These are phyloP conservation scores for Rhodotorula taiwanensis DNA, from an alignment of 768 basidiomycete species.

Conservation along the genomic window DNA sequence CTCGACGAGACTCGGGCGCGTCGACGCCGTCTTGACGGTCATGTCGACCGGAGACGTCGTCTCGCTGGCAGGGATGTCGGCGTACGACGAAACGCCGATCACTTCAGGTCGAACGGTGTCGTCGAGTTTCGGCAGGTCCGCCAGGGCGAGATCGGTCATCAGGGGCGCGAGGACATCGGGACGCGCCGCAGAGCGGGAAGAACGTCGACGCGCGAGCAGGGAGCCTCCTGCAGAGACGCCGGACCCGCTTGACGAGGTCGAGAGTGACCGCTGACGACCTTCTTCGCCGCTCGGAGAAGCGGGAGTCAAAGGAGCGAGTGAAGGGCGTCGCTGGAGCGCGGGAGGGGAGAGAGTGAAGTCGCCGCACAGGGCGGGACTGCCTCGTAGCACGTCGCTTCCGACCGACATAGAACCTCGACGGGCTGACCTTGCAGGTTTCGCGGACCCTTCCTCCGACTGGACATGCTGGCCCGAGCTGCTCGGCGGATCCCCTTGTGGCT, in stretches of 20 bases:
- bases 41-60: neutral
- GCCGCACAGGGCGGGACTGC: neutral
- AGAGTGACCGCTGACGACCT: neutral
- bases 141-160: conserved; percentile 14
- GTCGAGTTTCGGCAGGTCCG: conserved; percentile 18
- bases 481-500: no score
- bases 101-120: conserved; percentile 15
- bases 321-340: neutral
- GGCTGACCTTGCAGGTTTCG: no score
- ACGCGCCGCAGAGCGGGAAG: neutral
- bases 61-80: conserved; percentile 14
- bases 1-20: neutral
- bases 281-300: no score
- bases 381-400: no score
- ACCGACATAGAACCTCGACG: no score
- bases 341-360: no score
- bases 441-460: no score
- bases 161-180: conserved; percentile 4
- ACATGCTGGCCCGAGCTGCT: no score
- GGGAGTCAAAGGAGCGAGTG: neutral
- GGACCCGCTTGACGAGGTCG: neutral
- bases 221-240: neutral
- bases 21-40: neutral
- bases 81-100: conserved; percentile 15
- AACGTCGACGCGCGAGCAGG: conserved; percentile 14